Evolutionary conservation across 2,329 filamentous ascomycete species (phyloP).

Genomic region (Cordyceps javanica): DNA sequence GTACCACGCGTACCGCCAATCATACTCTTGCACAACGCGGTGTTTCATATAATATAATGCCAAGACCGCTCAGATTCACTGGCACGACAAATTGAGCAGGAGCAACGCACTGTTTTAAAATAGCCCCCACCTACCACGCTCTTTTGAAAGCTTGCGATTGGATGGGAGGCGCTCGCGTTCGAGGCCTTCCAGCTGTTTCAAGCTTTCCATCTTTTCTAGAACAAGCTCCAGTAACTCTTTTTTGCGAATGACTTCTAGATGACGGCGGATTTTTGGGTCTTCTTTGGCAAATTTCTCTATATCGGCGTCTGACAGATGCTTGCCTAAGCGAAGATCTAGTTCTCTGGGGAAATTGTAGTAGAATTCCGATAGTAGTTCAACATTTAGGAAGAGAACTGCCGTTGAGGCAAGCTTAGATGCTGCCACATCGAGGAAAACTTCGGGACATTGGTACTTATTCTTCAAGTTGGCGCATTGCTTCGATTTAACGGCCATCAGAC

Average conservation of each 20-base stretch:
- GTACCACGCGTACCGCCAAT: neutral
- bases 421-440: slow-evolving; percentile 96
- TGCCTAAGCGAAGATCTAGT: slow-evolving; percentile 78
- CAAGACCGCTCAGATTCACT: neutral
- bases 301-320: slow-evolving; percentile 70
- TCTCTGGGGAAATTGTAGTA: slow-evolving; percentile 97
- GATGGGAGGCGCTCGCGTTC: slow-evolving; percentile 47
- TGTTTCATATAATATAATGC: neutral
- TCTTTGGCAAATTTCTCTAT: slow-evolving; percentile 89
- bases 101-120: slow-evolving; percentile 29
- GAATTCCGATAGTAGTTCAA: slow-evolving; percentile 93
- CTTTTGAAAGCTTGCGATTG: slow-evolving; percentile 27
- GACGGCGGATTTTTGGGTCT: slow-evolving; percentile 80
- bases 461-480: slow-evolving; percentile 77
- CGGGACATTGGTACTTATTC: slow-evolving; percentile 96
- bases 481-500: slow-evolving; percentile 78
- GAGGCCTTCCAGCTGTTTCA: slow-evolving; percentile 75
- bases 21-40: neutral
- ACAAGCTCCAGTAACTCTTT: slow-evolving; percentile 93
- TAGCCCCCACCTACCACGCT: slow-evolving; percentile 43
- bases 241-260: slow-evolving; percentile 84
- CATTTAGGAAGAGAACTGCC: slow-evolving; percentile 93
- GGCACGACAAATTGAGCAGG: neutral
- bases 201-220: slow-evolving; percentile 88
- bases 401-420: slow-evolving; percentile 92